Base-by-base conservation (phyloP, 2,329 filamentous ascomycete genomes). In the Endocalyx cinctus region DNA sequence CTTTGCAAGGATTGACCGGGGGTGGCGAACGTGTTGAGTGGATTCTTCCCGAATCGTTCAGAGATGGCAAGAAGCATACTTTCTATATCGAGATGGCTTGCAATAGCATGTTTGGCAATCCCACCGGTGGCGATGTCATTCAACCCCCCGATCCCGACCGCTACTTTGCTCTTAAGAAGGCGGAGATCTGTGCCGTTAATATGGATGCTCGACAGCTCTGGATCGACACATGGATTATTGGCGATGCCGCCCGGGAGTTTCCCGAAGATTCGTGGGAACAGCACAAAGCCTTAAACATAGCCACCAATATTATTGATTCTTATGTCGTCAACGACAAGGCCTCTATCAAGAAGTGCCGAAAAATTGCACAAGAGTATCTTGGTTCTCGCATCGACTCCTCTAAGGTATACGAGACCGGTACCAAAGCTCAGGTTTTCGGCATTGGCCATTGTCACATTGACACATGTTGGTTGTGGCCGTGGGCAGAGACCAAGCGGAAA, bases 21-120 rank as follows among this genome's bases (percentile, higher is more conserved):
- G 83, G 84, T 35, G 87, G 86, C 25, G 92, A 98, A 54, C 77
- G 92, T 34, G 74, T 82, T 12, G 88, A 97, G 62, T 98, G 90
- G 89, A 79, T 95, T 39, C 70, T 98, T 27, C 90, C 92, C 7
- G 70, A 86, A 31, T 69, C 70, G 12, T 95, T 85, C 64, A 77
- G 85, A 41, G 86, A 95, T 58, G 89, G 87, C 33, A 80, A 90
- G 57, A 77, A 88, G 51, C 89, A 97, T 58, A 79, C 74, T 13
- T 85, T 98, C 51, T 98, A 96, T 60, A 82, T 98, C 45, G 92
- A 98, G 66, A 95, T 97, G 86, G 92, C 92, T 14, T 97, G 92
- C 65, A 98, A 98, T 59, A 82, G 83, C 60, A 97, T 97, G 89
- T 97, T 97, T 64, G 92, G 92, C 48, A 95, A 95, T 58, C 84